Evolutionary conservation across 169 alveolate species (phyloP).

Genomic region (Ichthyophthirius multifiliis): DNA sequence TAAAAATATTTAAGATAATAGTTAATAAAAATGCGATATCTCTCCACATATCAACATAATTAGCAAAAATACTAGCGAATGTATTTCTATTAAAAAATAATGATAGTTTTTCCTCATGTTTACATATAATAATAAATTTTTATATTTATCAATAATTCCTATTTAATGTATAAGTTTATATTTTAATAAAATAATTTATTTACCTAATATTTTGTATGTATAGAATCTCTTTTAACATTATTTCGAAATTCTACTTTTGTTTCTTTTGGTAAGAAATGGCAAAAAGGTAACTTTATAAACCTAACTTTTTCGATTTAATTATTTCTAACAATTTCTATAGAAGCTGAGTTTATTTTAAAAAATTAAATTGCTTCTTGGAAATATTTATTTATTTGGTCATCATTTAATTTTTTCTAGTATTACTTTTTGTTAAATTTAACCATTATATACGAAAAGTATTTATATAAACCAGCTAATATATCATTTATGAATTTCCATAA

Average conservation of each 20-base stretch:
- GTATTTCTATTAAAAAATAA: conserved; percentile 24
- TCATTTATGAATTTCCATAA: neutral
- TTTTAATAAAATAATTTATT: neutral
- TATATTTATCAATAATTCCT: conserved; percentile 8
- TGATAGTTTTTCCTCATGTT: conserved; percentile 31
- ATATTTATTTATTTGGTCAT: too few species aligned
- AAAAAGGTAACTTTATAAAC: conserved; percentile 24
- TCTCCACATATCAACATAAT: conserved; percentile 58
- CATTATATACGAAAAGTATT: neutral
- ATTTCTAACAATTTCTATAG: conserved; percentile 27
- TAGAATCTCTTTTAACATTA: conserved; percentile 18
- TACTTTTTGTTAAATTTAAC: neutral
- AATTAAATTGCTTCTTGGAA: conserved; percentile 36
- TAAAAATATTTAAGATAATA: conserved; percentile 42
- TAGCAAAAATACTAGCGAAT: conserved; percentile 47
- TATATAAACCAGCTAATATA: neutral
- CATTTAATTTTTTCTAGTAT: too few species aligned
- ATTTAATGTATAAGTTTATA: neutral
- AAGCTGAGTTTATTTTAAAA: conserved; percentile 27
- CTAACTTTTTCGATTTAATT: conserved; percentile 14
- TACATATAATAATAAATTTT: conserved; percentile 22
- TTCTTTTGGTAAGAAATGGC: conserved; percentile 35
- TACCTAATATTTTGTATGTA: neutral
- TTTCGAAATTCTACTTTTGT: conserved; percentile 19
- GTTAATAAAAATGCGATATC: conserved; percentile 49